Percentiles rank a stretch among this genome's conserved stretches.
Evolutionary conservation across 352 stramenopile species (phyloP).

Genomic region (Phytopythium kandeliae): DNA sequence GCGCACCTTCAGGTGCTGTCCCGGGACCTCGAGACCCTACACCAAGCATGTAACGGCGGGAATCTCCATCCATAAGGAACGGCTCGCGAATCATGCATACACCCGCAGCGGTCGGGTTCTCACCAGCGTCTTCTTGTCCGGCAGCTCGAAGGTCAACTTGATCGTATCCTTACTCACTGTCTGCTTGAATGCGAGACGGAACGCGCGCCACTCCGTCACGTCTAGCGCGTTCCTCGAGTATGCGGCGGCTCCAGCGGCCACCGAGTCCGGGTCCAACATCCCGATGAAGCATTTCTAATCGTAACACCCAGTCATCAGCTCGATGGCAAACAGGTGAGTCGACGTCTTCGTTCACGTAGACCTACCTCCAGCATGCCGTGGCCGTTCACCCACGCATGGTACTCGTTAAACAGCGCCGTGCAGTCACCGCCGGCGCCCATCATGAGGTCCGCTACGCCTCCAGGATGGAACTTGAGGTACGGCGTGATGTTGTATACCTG

Average conservation of each 20-base stretch:
- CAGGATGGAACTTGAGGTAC: constrained; percentile 97
- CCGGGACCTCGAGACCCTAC: constrained; percentile 59
- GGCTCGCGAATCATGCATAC: too few relatives aligned
- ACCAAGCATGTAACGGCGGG: not conserved
- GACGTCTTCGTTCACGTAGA: not conserved
- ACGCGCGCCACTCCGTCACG: constrained; percentile 56
- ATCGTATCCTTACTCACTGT: constrained; percentile 48
- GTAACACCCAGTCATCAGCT: too few relatives aligned
- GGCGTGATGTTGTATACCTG: constrained; percentile 94
- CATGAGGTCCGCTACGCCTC: constrained; percentile 92
- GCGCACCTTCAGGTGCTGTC: constrained; percentile 77
- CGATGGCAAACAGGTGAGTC: too few relatives aligned
- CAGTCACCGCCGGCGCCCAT: constrained; percentile 90
- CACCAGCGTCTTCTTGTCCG: constrained; percentile 50
- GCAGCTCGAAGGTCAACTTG: constrained; percentile 78
- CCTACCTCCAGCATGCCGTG: constrained; percentile 81
- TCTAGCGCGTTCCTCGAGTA: constrained; percentile 51
- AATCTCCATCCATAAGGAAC: too few relatives aligned
- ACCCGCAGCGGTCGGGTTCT: too few relatives aligned
- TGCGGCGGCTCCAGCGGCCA: constrained; percentile 6
- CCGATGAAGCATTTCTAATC: constrained; percentile 77
- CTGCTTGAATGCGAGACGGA: constrained; percentile 55
- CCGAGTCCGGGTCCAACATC: constrained; percentile 48
- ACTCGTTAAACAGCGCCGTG: constrained; percentile 96
- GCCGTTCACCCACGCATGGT: constrained; percentile 94